phyloP scores from a whole-genome alignment of 345 rosid species.

The Dimocarpus longan region DNA sequence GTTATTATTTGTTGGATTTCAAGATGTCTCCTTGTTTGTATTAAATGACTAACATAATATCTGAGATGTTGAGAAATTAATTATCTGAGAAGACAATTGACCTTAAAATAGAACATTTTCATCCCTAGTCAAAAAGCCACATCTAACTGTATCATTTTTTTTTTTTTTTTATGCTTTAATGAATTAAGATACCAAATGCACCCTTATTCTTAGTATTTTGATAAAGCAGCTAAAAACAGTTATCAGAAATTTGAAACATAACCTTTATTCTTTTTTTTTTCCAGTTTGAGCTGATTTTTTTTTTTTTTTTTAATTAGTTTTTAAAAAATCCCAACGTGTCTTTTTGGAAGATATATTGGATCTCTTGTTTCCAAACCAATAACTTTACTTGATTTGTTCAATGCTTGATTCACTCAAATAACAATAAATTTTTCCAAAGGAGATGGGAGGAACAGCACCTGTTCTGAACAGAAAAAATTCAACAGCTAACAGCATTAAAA shows the following conservation, averaged over 20 bases:
- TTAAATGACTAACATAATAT: too few species aligned
- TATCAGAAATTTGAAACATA: background rate
- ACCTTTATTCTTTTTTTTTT: background rate
- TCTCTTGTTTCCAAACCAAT: background rate
- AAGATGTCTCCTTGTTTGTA: too few species aligned
- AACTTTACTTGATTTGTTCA: background rate
- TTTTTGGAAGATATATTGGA: background rate
- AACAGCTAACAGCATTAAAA: background rate
- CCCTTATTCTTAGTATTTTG: background rate
- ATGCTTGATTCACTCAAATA: background rate
- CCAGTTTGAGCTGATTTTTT: background rate
- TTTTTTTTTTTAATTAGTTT: background rate
- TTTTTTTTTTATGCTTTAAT: background rate
- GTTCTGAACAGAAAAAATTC: background rate
- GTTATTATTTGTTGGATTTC: background rate
- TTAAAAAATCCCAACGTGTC: background rate
- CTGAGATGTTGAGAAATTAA: too few species aligned
- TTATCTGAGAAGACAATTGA: background rate
- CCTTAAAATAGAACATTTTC: background rate
- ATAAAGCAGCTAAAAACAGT: background rate
- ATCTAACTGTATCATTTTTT: background rate
- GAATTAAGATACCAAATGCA: background rate
- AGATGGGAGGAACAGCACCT: background rate
- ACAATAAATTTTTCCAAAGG: background rate
- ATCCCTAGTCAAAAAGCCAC: background rate